Conservation (phyloP, 1,284 basidiomycete species). For the Sanghuangporus sanghuang region DNA sequence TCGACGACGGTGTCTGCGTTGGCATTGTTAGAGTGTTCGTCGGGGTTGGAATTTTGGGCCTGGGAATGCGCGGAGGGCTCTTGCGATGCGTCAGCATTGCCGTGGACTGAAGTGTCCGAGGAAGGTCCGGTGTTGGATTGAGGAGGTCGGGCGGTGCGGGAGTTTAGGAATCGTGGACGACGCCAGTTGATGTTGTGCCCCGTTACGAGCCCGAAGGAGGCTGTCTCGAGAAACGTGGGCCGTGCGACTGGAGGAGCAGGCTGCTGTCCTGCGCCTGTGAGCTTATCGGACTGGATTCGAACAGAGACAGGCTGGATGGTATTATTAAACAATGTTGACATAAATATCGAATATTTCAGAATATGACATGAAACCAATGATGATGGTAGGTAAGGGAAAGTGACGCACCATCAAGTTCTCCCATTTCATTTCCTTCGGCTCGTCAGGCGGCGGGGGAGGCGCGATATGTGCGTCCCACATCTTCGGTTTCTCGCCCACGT, state of each 20-base stretch:
- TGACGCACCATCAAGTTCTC: slow-evolving; percentile 41
- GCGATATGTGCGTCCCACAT: slow-evolving; percentile 47
- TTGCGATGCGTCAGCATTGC: no score
- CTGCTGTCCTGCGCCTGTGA: slow-evolving; percentile 9
- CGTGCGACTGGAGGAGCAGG: neutral
- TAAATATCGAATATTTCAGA: neutral
- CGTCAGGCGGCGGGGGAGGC: slow-evolving; percentile 11
- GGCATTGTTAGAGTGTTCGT: neutral
- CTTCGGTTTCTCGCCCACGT: slow-evolving; percentile 46
- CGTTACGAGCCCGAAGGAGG: neutral
- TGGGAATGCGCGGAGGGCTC: slow-evolving; percentile 17
- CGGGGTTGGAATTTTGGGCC: neutral
- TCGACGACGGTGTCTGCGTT: slow-evolving; percentile 30
- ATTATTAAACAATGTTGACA: neutral
- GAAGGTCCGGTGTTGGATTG: slow-evolving; percentile 25
- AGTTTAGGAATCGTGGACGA: slow-evolving; percentile 18
- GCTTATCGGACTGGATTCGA: slow-evolving; percentile 10
- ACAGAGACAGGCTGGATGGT: slow-evolving; percentile 14
- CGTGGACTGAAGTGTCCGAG: slow-evolving; percentile 18
- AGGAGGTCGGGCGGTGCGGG: slow-evolving; percentile 23
- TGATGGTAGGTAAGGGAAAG: neutral
- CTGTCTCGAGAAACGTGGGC: neutral
- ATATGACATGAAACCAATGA: neutral
- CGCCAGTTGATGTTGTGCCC: neutral
- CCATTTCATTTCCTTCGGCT: slow-evolving; percentile 30